Base-by-base conservation (phyloP, 2,329 filamentous ascomycete species). In the Colletotrichum higginsianum region DNA sequence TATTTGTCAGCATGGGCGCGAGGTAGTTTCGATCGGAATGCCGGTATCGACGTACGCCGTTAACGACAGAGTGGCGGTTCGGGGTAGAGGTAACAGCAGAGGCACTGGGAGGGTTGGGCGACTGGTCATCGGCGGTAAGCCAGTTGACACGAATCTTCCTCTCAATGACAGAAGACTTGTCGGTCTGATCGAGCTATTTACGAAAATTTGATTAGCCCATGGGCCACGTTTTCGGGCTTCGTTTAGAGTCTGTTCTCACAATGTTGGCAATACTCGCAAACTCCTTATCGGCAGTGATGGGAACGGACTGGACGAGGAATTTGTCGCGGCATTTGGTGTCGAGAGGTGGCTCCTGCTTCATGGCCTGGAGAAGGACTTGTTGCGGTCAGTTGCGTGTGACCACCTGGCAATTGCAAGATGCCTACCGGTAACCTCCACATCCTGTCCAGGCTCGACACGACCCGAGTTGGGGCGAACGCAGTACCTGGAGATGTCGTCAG, bases 381-480 rank as follows among this genome's bases (percentile, higher is more conserved):
- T 52, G 16, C 47, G 71, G 75, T 78, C 66, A 77, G 75, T 72
- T 66, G 62, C 64, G 70, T 75, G 67, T 77, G 73, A 76, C 68
- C 61, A 64, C 61, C 61, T 73, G 65, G 58, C 69, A 53, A 64
- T 64, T 69, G 53, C 61, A 38, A 55, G 40, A 16, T 40, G 78
- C 88, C 77, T 87, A 98, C 95, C 95, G 82, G 95, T 92, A 75
- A 99, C 96, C 83, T 98, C 95, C 76, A 99, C 95, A 82, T 93
- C 89, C 82, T 93, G 90, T 77, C 95, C 94, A 49, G 95, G 92
- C 81, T 98, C 95, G 82, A 99, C 96, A 81, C 95, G 93, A 78
- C 96, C 96, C 63, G 95, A 98, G 87, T 99, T 98, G 68, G 96
- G 96, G 78, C 96, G 92, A 71, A 98, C 96, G 82, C 96, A 98